Evolutionary conservation across 768 basidiomycete species (phyloP).

Genomic region (Rossbeevera mucosa): DNA sequence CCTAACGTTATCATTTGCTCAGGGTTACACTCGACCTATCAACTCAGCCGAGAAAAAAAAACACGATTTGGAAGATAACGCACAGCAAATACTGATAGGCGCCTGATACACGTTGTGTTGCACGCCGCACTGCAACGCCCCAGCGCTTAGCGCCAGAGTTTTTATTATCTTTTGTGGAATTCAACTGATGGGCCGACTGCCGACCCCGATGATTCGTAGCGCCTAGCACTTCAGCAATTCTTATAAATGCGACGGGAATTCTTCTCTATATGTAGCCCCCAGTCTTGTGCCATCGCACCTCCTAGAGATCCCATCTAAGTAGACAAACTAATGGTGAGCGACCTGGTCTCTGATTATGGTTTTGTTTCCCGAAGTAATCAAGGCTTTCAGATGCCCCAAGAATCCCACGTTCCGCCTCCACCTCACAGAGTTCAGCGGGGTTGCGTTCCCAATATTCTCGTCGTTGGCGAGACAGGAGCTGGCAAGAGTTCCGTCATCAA

Average conservation of each 20-base stretch:
- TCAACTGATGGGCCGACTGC: not conserved
- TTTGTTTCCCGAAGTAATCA: not conserved
- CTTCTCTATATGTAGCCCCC: not conserved
- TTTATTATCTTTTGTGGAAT: not conserved
- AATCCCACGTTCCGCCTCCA: not conserved
- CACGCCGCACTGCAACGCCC: too few species aligned
- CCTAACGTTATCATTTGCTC: conserved; percentile 5
- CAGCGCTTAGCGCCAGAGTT: not conserved
- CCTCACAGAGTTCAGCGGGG: conserved; percentile 10
- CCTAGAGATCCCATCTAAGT: not conserved
- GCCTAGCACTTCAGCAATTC: not conserved
- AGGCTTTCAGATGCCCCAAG: conserved; percentile 3
- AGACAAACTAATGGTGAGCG: conserved; percentile 9
- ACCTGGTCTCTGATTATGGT: not conserved
- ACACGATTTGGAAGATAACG: not conserved
- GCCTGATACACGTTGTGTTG: not conserved
- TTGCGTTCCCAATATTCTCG: conserved; percentile 31
- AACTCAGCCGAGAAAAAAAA: not conserved
- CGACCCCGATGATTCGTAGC: not conserved
- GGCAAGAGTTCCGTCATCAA: conserved; percentile 42
- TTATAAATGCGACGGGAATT: not conserved
- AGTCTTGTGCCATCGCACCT: not conserved
- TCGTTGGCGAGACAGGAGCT: conserved; percentile 30
- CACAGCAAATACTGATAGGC: not conserved
- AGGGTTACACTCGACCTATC: not conserved